A percentile compares a stretch with the other conserved stretches of the same genome.
Evolutionary conservation across 441 rosid species (phyloP).

Genomic region (Breynia disticha): DNA sequence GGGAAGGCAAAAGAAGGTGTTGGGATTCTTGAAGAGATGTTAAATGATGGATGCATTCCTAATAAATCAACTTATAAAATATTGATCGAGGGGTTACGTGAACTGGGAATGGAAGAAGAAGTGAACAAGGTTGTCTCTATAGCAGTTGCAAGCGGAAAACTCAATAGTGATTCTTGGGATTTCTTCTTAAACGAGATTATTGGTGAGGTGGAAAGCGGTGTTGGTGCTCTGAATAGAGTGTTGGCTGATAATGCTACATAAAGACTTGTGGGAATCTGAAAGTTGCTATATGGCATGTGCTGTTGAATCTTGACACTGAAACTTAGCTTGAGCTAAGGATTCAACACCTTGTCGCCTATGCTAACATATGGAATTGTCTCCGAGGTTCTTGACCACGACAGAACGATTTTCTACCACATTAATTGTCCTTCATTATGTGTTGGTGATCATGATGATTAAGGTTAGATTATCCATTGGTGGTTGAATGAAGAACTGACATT

Average conservation of each 20-base stretch:
- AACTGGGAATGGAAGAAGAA: conserved; percentile 38
- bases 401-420: too few species aligned
- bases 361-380: too few species aligned
- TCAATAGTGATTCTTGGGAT: conserved; percentile 51
- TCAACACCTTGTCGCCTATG: too few species aligned
- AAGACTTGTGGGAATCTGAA: too few species aligned
- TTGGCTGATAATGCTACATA: conserved; percentile 17
- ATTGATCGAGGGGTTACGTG: conserved; percentile 45
- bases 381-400: too few species aligned
- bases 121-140: conserved; percentile 32
- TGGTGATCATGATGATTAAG: too few species aligned
- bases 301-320: too few species aligned
- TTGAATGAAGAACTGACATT: too few species aligned
- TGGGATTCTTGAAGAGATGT: conserved; percentile 69
- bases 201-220: conserved; percentile 31
- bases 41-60: conserved; percentile 53
- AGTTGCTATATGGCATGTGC: too few species aligned
- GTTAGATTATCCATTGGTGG: too few species aligned
- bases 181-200: conserved; percentile 35
- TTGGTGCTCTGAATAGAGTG: conserved; percentile 20
- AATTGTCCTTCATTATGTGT: too few species aligned
- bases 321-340: too few species aligned
- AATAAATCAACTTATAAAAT: conserved; percentile 37
- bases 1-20: conserved; percentile 63
- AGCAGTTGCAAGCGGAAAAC: conserved; percentile 38